phyloP scores from a whole-genome alignment of 805 yeast species.

The Ogataea pini region DNA sequence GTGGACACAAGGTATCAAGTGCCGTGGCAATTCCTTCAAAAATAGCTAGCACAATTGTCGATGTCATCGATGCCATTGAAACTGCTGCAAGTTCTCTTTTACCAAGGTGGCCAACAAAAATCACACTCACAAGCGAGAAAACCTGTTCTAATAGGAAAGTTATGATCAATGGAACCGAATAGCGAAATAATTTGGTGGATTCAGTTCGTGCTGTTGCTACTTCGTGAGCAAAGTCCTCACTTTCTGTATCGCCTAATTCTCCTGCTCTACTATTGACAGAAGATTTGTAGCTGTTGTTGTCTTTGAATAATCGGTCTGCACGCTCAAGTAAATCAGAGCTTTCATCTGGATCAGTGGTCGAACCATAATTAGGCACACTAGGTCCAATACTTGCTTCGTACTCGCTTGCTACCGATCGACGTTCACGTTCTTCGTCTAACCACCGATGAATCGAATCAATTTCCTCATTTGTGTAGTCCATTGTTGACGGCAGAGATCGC shows the following conservation, averaged over 20 bases:
- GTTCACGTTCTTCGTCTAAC: constrained; percentile 39
- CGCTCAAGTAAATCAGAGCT: constrained; percentile 23
- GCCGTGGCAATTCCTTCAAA: constrained; percentile 78
- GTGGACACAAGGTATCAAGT: constrained; percentile 77
- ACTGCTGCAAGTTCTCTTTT: constrained; percentile 74
- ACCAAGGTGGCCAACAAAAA: constrained; percentile 77
- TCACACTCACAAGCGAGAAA: constrained; percentile 72
- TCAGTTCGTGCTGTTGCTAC: constrained; percentile 31
- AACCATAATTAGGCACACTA: constrained; percentile 19
- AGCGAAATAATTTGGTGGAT: constrained; percentile 38
- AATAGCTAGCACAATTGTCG: constrained; percentile 70
- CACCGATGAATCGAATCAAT: constrained; percentile 35
- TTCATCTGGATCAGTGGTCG: constrained; percentile 23
- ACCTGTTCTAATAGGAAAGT: constrained; percentile 62
- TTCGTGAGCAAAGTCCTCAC: constrained; percentile 37
- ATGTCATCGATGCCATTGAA: constrained; percentile 76
- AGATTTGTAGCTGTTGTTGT: constrained; percentile 21
- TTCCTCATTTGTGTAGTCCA: constrained; percentile 37
- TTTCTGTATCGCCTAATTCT: constrained; percentile 18
- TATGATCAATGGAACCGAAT: constrained; percentile 57
- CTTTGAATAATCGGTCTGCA: constrained; percentile 30
- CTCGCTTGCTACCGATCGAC: constrained; percentile 29
- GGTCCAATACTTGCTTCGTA: constrained; percentile 13
- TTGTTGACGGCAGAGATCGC: constrained; percentile 39
- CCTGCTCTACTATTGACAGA: constrained; percentile 12